Base-by-base conservation (phyloP, 495 filamentous ascomycete species). In the Aspergillus ellipticus region DNA sequence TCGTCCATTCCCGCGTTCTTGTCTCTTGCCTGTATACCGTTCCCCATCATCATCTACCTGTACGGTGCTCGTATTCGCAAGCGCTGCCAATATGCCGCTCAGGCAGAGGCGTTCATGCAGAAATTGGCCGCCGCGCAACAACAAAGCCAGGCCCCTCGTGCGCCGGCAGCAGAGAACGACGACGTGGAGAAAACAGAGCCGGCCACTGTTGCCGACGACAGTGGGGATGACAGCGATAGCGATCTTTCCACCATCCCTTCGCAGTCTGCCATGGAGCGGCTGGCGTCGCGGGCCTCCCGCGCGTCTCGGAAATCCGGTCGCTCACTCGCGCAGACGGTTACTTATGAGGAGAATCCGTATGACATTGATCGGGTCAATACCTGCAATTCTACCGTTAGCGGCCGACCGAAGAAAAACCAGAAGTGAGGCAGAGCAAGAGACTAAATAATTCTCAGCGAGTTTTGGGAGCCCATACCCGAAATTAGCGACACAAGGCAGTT, bases 331-430 rank as follows among this genome's bases (percentile, higher is more conserved):
- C 45, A 21, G 21, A 48, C 45, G 45, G 45, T 48, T 4, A 48
- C 45, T 8, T 48, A 48, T 17, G 45, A 48, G 45, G 45, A 48
- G 45, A 48, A 48, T 10, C 45, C 45, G 45, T 48, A 48, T 29
- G 45, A 48, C 26, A 48, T 48, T 10, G 45, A 48, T 17, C 45
- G 45, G 22, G 24, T 48, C 24, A 48, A 48, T 29, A 48, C 45
- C 9, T 48, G 22, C 24, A 48, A 48, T 15, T 48, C 45, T 24
- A 48, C 42, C 17, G 17, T 29, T 4, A 48, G 45, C 16, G 45
- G 45, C 1, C 45, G 45, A 1, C 45, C 45, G 5, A 17, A 11
- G 22, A 48, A 17, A 28, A 29, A 16, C 35, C 24, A 28, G 3
- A 4, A 28, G 4, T 28, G 7, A 7, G 24, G 7, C n/a, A n/a